phyloP scores from a whole-genome alignment of 257 asterid species.

The Thymus mandschuricus region DNA sequence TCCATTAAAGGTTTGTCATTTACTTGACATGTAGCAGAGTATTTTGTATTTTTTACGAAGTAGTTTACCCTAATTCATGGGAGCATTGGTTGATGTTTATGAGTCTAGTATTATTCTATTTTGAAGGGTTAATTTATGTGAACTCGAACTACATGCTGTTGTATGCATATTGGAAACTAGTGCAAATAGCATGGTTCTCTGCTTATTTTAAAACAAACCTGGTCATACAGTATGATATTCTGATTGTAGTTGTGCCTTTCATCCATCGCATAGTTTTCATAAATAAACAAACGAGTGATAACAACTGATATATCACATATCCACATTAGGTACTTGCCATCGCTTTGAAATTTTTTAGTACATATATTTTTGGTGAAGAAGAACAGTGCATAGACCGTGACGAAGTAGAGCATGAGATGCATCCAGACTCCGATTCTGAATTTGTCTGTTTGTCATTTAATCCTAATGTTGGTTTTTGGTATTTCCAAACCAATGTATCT shows the following conservation, averaged over 20 bases:
- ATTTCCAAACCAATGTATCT: neutral
- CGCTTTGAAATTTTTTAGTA: neutral
- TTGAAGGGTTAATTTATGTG: neutral
- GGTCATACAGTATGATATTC: neutral
- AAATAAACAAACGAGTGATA: neutral
- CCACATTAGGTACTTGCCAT: neutral
- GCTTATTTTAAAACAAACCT: neutral
- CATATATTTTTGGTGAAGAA: no score
- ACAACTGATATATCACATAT: neutral
- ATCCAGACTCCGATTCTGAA: neutral
- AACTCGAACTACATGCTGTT: slow-evolving; percentile 1
- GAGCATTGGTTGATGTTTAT: slow-evolving; percentile 16
- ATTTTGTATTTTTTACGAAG: neutral
- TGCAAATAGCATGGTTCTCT: neutral
- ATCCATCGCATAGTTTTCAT: neutral
- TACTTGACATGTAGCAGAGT: neutral
- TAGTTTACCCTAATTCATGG: slow-evolving; percentile 1
- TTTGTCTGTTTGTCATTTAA: neutral
- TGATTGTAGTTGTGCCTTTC: neutral
- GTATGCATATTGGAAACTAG: neutral
- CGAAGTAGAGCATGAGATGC: no score
- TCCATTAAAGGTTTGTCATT: slow-evolving; percentile 71
- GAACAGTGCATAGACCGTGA: no score
- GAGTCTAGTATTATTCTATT: neutral
- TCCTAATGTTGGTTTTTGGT: neutral